Evolutionary conservation across 768 basidiomycete species (phyloP).

Genomic region (Xanthoconium purpureum): DNA sequence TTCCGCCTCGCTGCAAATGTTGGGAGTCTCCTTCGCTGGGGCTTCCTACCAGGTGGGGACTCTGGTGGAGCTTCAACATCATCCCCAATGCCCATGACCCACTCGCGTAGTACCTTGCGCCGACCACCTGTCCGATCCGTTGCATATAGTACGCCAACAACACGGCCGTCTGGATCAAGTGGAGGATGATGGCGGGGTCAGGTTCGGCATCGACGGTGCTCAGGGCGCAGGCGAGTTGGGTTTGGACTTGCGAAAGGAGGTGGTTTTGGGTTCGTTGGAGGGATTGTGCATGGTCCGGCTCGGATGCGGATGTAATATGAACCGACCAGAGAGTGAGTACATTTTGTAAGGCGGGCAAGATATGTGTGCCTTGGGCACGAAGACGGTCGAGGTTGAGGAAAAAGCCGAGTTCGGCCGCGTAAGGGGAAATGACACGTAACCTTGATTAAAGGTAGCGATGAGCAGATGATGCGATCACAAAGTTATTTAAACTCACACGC

Average conservation of each 20-base stretch:
- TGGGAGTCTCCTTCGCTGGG: not conserved
- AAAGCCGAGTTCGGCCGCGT: slow-evolving; percentile 60
- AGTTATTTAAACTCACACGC: slow-evolving; percentile 7
- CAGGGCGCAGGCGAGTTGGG: slow-evolving; percentile 43
- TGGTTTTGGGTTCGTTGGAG: slow-evolving; percentile 4
- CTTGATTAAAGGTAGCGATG: slow-evolving; percentile 5
- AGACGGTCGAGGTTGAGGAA: slow-evolving; percentile 58
- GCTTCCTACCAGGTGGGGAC: not conserved
- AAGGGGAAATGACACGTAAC: slow-evolving; percentile 44
- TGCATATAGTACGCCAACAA: slow-evolving; percentile 68
- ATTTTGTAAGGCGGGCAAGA: slow-evolving; percentile 48
- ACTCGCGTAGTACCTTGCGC: slow-evolving; percentile 57
- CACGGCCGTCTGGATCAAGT: slow-evolving; percentile 59
- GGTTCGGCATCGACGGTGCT: slow-evolving; percentile 35
- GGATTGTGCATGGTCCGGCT: slow-evolving; percentile 35
- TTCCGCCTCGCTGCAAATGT: not conserved
- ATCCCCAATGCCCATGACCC: slow-evolving; percentile 46
- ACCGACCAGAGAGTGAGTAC: slow-evolving; percentile 53
- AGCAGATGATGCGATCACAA: not conserved
- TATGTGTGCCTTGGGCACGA: slow-evolving; percentile 36
- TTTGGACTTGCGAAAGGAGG: slow-evolving; percentile 48
- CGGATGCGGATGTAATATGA: slow-evolving; percentile 40
- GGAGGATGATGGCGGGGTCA: slow-evolving; percentile 41
- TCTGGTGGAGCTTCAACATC: slow-evolving; percentile 45
- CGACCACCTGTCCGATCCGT: slow-evolving; percentile 53